Percentiles rank a stretch among this genome's conserved stretches.
phyloP scores from a whole-genome alignment of 2,329 filamentous ascomycete species.

The Fusarium chaquense region DNA sequence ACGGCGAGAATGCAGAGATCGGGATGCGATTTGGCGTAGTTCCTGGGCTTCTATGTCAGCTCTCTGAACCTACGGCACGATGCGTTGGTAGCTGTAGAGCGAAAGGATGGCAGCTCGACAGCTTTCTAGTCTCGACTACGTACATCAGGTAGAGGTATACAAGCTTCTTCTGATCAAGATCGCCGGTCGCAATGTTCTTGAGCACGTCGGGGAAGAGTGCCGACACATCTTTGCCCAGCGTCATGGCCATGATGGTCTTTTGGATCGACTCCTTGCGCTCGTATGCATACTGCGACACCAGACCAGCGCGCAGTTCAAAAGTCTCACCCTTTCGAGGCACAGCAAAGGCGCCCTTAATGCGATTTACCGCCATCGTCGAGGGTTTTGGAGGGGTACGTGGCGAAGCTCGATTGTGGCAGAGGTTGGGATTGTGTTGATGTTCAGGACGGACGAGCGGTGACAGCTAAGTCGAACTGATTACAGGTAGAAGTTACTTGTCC shows the following conservation, averaged over 20 bases:
- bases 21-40: constrained; percentile 98
- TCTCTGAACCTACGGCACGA: constrained; percentile 5
- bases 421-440: constrained; percentile 7
- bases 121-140: constrained; percentile 49
- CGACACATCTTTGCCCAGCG: constrained; percentile 97
- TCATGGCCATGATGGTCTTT: constrained; percentile 99
- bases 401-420: constrained; percentile 7
- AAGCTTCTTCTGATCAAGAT: constrained; percentile 99
- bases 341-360: constrained; percentile 93
- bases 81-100: constrained; percentile 12
- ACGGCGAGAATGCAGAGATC: constrained; percentile 98
- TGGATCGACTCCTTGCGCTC: constrained; percentile 99
- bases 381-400: constrained; percentile 45
- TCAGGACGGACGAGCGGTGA: constrained; percentile 41
- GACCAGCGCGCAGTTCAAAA: constrained; percentile 92
- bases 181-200: constrained; percentile 96
- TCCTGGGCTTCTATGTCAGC: constrained; percentile 68
- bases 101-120: neutral
- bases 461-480: constrained; percentile 30
- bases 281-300: constrained; percentile 99
- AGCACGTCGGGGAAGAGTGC: constrained; percentile 96
- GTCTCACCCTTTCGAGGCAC: constrained; percentile 97
- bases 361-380: constrained; percentile 87
- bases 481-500: constrained; percentile 25
- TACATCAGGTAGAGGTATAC: constrained; percentile 98